Evolutionary conservation across 139 green algal genomes (phyloP).

Genomic region (Yamagishiella unicocca): DNA sequence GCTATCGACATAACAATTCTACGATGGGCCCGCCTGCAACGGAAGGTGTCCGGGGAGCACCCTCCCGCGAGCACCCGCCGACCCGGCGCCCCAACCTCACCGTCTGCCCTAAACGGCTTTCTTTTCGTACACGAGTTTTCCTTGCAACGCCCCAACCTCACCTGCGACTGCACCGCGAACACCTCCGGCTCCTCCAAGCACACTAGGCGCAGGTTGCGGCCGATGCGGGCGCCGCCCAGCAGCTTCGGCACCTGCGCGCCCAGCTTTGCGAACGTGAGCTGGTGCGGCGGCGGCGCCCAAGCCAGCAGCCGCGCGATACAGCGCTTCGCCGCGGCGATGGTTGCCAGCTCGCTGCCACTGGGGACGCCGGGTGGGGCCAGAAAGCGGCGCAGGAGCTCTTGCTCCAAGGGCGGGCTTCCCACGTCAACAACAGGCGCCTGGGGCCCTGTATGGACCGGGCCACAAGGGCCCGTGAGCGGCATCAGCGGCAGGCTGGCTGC

Average conservation of each 20-base stretch:
- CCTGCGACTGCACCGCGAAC: slow-evolving; percentile 32
- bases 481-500: background rate
- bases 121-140: no score
- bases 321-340: slow-evolving; percentile 37
- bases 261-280: slow-evolving; percentile 46
- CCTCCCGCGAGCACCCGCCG: no score
- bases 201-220: slow-evolving; percentile 37
- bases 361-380: background rate
- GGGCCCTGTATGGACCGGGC: background rate
- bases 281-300: slow-evolving; percentile 44
- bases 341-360: background rate
- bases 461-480: no score
- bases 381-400: slow-evolving; percentile 39
- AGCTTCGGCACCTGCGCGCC: slow-evolving; percentile 46
- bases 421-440: background rate
- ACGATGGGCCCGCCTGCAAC: no score
- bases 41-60: no score
- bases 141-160: no score
- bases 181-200: slow-evolving; percentile 48
- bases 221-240: slow-evolving; percentile 32
- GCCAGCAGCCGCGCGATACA: slow-evolving; percentile 46
- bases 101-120: no score
- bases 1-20: no score
- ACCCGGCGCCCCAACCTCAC: no score
- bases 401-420: slow-evolving; percentile 24